A percentile compares a stretch with the other conserved stretches of the same genome.
Conservation (phyloP, 169 alveolate genomes). For the Plasmodium cynomolgi region DNA sequence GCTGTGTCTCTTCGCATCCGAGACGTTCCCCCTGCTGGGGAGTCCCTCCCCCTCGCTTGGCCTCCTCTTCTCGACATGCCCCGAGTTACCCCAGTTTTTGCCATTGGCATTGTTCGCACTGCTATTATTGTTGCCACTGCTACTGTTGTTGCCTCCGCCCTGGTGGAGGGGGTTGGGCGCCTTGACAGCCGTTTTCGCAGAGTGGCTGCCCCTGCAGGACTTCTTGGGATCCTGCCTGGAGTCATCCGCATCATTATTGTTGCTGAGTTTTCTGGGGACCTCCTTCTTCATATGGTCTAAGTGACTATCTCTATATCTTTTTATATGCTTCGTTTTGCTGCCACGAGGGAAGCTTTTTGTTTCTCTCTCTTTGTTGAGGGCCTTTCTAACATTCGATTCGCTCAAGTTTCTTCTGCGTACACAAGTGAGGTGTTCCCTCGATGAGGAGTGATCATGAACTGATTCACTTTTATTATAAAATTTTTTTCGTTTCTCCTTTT, state of each 20-base stretch:
- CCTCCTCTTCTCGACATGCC: background rate
- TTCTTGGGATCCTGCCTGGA: background rate
- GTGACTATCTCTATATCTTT: background rate
- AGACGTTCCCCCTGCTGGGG: background rate
- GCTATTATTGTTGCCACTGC: background rate
- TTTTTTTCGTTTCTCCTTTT: conserved; percentile 33
- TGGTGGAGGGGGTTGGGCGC: background rate
- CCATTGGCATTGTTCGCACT: background rate
- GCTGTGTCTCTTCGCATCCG: background rate
- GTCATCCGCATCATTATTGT: background rate
- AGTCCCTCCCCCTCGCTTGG: background rate
- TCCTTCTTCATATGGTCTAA: background rate
- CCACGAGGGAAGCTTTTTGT: background rate
- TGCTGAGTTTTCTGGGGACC: background rate
- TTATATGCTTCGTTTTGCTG: background rate
- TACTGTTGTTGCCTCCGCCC: background rate
- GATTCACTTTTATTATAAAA: conserved; percentile 28
- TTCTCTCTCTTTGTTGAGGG: background rate
- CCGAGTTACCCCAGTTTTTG: background rate
- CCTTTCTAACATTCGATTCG: conserved; percentile 22
- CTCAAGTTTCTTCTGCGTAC: conserved; percentile 43
- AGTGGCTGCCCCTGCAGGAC: background rate
- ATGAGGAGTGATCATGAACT: conserved; percentile 13
- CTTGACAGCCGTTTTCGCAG: background rate
- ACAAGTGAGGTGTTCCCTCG: background rate